Conservation (phyloP, 1,284 basidiomycete species). For the Vanrija pseudolonga region DNA sequence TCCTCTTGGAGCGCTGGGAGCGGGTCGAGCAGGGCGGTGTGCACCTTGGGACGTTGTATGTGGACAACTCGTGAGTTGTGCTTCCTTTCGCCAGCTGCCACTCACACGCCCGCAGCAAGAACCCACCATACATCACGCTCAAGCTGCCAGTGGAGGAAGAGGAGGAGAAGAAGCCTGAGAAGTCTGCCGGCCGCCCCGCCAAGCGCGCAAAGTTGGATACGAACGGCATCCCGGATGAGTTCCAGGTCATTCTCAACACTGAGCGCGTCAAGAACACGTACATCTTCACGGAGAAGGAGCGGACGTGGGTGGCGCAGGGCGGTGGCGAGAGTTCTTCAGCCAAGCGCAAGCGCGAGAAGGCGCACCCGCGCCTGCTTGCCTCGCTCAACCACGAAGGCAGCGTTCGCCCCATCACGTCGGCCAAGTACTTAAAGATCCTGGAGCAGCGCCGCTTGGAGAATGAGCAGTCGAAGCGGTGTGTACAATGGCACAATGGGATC, state of each 20-base stretch:
- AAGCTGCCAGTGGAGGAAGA: conserved; percentile 16
- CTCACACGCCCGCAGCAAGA: background rate
- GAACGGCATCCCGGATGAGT: conserved; percentile 35
- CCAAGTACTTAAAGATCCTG: conserved; percentile 51
- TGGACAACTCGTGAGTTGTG: conserved; percentile 49
- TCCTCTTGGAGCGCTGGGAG: conserved; percentile 54
- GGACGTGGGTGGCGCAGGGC: conserved; percentile 17
- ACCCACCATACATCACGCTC: conserved; percentile 14
- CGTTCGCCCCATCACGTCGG: conserved; percentile 38
- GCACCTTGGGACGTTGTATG: conserved; percentile 51
- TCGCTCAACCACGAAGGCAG: conserved; percentile 44
- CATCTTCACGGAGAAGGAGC: conserved; percentile 37
- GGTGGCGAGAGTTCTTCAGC: conserved; percentile 1
- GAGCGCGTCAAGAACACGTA: conserved; percentile 40
- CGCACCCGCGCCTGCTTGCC: conserved; percentile 33
- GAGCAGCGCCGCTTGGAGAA: conserved; percentile 47
- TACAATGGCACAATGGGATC: no score
- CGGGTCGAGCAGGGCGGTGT: conserved; percentile 50
- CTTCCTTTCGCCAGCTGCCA: no score
- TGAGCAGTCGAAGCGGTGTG: conserved; percentile 47
- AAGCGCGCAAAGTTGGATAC: conserved; percentile 24
- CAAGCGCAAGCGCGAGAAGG: conserved; percentile 35
- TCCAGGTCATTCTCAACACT: conserved; percentile 32
- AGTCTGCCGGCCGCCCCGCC: background rate
- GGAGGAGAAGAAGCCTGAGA: background rate